Base-by-base conservation (phyloP, 176 grass and related monocot genomes). In the Bonia amplexicaulis region DNA sequence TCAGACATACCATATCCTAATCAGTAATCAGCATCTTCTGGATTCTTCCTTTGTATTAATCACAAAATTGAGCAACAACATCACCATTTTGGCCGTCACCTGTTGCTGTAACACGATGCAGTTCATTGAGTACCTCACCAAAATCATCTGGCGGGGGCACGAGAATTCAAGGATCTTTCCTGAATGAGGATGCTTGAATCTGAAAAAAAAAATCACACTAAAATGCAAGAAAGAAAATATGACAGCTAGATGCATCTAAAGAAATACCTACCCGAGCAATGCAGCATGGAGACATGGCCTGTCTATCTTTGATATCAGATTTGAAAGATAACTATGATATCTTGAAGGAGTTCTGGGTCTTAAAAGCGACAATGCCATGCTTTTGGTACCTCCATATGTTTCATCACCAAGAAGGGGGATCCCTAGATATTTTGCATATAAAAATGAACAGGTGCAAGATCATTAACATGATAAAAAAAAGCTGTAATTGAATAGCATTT, bases 221-320 rank as follows among this genome's bases (percentile, higher is more conserved):
- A 12, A 53, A 77, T 61, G 11, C 47, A 14, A 10, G 37, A 31
- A 44, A 78, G n/a, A 22, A 84, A 79, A 40, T 26, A 75, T 15
- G 9, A 26, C 4, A 55, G 20, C 15, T 20, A 71, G 65, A 82
- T 84, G 54, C n/a, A 45, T 64, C 55, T 48, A n/a, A 60, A 12
- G 54, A 58, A 12, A 55, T 66, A 61, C 88, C 31, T 84, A 96
- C 96, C 96, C 96, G 79, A 99, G 91, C 53, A 88, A 99, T 59
- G 85, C 73, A 84, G 93, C 96, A 86, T 96, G 96, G 46, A 99
- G 93, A 76, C 88, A 99, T 71, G 96, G 96, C 66, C 90, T 94
- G 29, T 96, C 90, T 78, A 94, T 85, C 70, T 92, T 91, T 9
- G 93, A 89, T 46, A 98, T 19, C 57, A 91, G 63, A 84, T 78